These are phyloP conservation scores for Boletus rufocinnamomeus DNA, from an alignment of 768 basidiomycete species.

Conservation along the genomic window DNA sequence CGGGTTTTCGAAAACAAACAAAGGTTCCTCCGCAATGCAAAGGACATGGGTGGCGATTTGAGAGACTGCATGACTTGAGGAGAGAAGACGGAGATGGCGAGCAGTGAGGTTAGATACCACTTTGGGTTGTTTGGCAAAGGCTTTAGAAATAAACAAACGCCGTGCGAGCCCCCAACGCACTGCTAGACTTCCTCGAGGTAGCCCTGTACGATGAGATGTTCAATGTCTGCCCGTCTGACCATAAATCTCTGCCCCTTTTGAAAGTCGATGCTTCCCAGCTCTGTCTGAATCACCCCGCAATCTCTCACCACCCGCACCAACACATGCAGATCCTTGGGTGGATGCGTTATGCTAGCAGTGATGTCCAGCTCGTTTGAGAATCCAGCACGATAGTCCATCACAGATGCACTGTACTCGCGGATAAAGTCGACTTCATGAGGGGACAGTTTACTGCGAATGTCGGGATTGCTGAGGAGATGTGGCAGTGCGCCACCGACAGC, in stretches of 20 bases:
- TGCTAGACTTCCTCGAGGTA: slow-evolving; percentile 81
- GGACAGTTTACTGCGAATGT: slow-evolving; percentile 71
- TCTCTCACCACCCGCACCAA: slow-evolving; percentile 85
- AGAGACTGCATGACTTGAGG: slow-evolving; percentile 18
- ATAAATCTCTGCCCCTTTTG: slow-evolving; percentile 87
- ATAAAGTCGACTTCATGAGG: slow-evolving; percentile 86
- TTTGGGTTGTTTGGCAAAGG: slow-evolving; percentile 29
- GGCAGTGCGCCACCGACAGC: slow-evolving; percentile 82
- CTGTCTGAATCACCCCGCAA: slow-evolving; percentile 90
- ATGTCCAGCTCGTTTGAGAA: slow-evolving; percentile 89
- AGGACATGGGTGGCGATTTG: neutral
- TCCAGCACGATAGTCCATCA: slow-evolving; percentile 83
- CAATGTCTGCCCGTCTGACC: slow-evolving; percentile 85
- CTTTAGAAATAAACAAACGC: slow-evolving; percentile 25
- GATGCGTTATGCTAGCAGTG: slow-evolving; percentile 75
- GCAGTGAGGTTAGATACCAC: neutral
- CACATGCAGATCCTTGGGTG: slow-evolving; percentile 89
- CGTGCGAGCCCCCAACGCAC: neutral
- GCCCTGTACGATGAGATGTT: slow-evolving; percentile 92
- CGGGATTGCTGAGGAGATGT: slow-evolving; percentile 68
- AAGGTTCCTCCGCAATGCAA: neutral
- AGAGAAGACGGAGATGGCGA: neutral
- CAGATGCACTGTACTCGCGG: slow-evolving; percentile 73
- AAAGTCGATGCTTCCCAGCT: slow-evolving; percentile 89
- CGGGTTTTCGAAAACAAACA: neutral